phyloP scores from a whole-genome alignment of 2,329 filamentous ascomycete genomes.

The Didymella lethalis region DNA sequence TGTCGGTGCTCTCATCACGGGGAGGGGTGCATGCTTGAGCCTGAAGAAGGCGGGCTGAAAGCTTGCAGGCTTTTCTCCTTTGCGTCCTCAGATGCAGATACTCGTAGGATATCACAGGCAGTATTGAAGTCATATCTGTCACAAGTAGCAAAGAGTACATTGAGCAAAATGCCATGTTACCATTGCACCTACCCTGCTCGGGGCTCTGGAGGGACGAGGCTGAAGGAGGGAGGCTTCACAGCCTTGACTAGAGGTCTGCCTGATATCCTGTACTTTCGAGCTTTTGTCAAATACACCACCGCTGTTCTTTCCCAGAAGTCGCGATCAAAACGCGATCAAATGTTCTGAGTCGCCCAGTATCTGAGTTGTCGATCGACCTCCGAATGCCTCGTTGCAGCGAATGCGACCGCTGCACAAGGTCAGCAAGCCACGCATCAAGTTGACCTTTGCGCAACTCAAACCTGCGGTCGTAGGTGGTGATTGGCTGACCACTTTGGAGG shows the following conservation, averaged over 20 bases:
- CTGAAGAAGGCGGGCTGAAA: neutral
- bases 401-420: constrained; percentile 5
- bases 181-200: neutral
- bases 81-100: neutral
- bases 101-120: too few relatives aligned
- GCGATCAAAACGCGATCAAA: neutral
- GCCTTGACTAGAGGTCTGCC: neutral
- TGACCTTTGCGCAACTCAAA: constrained; percentile 7
- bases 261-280: neutral
- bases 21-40: neutral
- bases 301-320: neutral
- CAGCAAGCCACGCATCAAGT: constrained; percentile 18
- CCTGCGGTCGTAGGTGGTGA: constrained; percentile 2
- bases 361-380: constrained; percentile 6
- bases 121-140: too few relatives aligned
- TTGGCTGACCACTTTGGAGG: constrained; percentile 17
- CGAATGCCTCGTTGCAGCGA: constrained; percentile 4
- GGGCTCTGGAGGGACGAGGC: neutral
- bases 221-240: neutral
- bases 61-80: neutral
- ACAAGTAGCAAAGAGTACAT: too few relatives aligned
- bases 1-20: neutral
- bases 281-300: too few relatives aligned
- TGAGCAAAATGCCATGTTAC: neutral
- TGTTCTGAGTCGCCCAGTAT: neutral